These are phyloP conservation scores for Tricholoma terreum DNA, from an alignment of 768 basidiomycete genomes.

Conservation along the genomic window DNA sequence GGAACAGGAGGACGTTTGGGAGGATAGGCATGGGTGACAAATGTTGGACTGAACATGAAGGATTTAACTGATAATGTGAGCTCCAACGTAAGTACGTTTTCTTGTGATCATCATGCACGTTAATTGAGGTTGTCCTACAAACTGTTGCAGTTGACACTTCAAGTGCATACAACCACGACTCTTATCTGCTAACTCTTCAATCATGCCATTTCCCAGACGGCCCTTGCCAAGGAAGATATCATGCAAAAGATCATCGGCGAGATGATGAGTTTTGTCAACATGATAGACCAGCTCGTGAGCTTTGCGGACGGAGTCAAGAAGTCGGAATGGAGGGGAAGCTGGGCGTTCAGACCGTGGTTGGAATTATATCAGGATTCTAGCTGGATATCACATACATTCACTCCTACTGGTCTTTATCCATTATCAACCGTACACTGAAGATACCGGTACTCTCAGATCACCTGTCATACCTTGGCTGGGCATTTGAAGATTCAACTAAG, in stretches of 20 bases:
- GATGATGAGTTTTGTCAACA: neutral
- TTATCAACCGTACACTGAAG: no score
- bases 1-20: no score
- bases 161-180: neutral
- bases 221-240: neutral
- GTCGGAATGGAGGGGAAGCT: neutral
- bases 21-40: no score
- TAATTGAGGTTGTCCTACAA: neutral
- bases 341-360: neutral
- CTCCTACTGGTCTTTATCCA: neutral
- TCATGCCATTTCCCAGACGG: neutral
- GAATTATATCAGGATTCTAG: neutral
- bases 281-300: no score
- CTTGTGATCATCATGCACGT: neutral
- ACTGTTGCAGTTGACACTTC: no score
- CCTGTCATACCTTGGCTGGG: no score
- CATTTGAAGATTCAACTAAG: no score
- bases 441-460: no score
- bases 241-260: neutral
- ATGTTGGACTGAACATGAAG: no score
- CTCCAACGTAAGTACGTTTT: neutral
- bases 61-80: neutral
- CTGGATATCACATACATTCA: neutral
- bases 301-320: neutral
- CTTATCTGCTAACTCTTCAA: no score